phyloP scores from a whole-genome alignment of 345 rosid species.

The Luvunga scandens region DNA sequence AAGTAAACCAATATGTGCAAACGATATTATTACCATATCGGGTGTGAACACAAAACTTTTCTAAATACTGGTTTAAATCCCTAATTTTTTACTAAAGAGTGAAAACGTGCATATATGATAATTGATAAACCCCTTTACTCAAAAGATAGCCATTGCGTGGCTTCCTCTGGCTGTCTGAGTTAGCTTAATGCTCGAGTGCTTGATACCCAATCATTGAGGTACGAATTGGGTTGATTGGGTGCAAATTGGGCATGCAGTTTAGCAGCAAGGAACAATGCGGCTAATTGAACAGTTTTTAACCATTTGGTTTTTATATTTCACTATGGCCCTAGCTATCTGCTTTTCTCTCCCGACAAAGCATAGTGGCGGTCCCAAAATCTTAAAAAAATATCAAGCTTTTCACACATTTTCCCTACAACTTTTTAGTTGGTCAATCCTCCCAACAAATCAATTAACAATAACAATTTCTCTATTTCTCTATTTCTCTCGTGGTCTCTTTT shows the following conservation, averaged over 20 bases:
- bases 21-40: no score
- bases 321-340: background rate
- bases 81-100: no score
- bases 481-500: background rate
- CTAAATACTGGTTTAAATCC: no score
- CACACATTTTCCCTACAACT: slow-evolving; percentile 12
- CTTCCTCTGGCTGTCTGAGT: no score
- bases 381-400: background rate
- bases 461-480: background rate
- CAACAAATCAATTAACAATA: slow-evolving; percentile 18
- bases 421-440: slow-evolving; percentile 21
- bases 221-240: background rate
- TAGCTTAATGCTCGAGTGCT: no score
- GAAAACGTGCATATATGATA: no score
- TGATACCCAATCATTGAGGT: no score
- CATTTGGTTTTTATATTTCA: background rate
- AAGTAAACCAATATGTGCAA: no score
- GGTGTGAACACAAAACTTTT: no score
- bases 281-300: background rate
- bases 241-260: background rate
- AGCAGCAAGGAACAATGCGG: background rate
- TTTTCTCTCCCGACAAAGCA: slow-evolving; percentile 20
- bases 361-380: slow-evolving; percentile 23
- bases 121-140: no score
- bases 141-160: no score